Percentiles rank a stretch among this genome's conserved stretches.
These are phyloP conservation scores for Collybia mongolica DNA, from an alignment of 768 basidiomycete genomes.

Conservation along the genomic window DNA sequence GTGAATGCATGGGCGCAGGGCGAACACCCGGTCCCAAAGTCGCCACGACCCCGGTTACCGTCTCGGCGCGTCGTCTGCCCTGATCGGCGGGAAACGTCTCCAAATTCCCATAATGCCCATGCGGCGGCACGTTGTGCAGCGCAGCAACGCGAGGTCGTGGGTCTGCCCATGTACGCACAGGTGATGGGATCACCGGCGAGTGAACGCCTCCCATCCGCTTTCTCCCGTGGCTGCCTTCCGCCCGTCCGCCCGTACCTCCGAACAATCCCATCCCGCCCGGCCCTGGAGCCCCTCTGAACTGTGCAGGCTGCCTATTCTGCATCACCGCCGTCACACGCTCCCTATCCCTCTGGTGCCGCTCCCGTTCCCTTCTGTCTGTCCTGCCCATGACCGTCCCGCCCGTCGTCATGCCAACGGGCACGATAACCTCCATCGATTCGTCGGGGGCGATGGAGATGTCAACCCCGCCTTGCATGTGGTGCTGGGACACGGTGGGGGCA, in stretches of 20 bases:
- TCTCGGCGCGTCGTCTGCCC: slow-evolving; percentile 8
- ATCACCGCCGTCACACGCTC: slow-evolving; percentile 1
- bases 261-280: background rate
- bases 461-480: background rate
- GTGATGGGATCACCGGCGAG: background rate
- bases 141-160: background rate
- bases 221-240: background rate
- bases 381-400: background rate
- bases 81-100: background rate
- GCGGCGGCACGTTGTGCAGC: background rate
- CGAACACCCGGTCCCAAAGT: background rate
- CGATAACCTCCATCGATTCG: background rate
- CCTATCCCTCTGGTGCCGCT: background rate
- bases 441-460: background rate
- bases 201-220: background rate
- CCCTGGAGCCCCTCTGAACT: background rate
- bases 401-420: background rate
- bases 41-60: slow-evolving; percentile 2
- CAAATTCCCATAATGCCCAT: slow-evolving; percentile 1
- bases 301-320: background rate
- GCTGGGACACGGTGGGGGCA: background rate
- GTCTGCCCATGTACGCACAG: slow-evolving; percentile 1
- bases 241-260: background rate
- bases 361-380: slow-evolving; percentile 9
- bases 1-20: background rate